Evolutionary conservation across 306 rosid species (phyloP).

Genomic region (Luffa aegyptiaca): DNA sequence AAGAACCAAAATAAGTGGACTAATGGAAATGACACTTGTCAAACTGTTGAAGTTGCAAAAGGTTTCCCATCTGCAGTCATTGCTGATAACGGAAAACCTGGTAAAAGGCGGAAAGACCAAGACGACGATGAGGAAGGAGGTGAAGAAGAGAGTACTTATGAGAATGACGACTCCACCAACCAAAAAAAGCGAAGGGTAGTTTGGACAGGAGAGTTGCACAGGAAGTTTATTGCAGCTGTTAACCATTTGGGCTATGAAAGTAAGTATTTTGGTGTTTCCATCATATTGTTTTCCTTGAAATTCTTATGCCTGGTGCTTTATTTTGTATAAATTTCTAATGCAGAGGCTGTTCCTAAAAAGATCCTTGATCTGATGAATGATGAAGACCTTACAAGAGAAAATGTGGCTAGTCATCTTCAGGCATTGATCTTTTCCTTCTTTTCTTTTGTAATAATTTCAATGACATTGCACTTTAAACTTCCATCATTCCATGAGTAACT

Average conservation of each 20-base stretch:
- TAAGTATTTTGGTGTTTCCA: constrained; percentile 25
- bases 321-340: constrained; percentile 14
- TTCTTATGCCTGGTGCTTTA: constrained; percentile 8
- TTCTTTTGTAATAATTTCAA: not conserved
- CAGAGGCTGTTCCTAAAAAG: constrained; percentile 84
- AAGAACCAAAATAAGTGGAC: constrained; percentile 30
- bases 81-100: constrained; percentile 17
- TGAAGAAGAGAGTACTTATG: constrained; percentile 35
- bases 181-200: constrained; percentile 60
- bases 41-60: constrained; percentile 19
- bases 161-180: constrained; percentile 38
- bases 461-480: not conserved
- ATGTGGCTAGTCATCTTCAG: constrained; percentile 93
- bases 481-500: not conserved
- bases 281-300: not conserved
- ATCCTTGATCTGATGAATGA: constrained; percentile 80
- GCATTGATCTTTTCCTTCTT: constrained; percentile 20
- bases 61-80: constrained; percentile 16
- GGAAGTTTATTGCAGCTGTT: constrained; percentile 60
- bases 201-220: constrained; percentile 65
- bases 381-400: constrained; percentile 80
- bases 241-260: constrained; percentile 58
- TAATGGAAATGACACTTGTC: constrained; percentile 15
- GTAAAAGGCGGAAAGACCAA: constrained; percentile 45
- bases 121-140: constrained; percentile 45